A percentile compares a stretch with the other conserved stretches of the same genome.
Evolutionary conservation across 371 early-diverging fungal species (phyloP).

Genomic region (Apophysomyces ossiformis): DNA sequence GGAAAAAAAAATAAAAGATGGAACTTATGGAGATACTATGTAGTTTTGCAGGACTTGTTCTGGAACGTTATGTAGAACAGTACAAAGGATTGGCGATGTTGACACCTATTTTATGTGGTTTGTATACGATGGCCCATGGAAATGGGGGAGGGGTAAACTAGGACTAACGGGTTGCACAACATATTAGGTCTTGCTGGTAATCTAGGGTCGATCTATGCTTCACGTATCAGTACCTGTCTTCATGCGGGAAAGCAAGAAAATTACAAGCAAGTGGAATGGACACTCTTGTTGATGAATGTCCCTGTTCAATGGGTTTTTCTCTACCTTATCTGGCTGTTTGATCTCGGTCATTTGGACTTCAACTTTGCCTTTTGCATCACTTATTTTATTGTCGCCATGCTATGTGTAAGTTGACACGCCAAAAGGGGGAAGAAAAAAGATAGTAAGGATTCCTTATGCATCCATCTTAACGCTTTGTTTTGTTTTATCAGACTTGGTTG

Average conservation of each 20-base stretch:
- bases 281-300: constrained; percentile 72
- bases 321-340: constrained; percentile 56
- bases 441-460: too few relatives aligned
- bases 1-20: too few relatives aligned
- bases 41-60: constrained; percentile 80
- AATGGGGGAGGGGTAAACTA: too few relatives aligned
- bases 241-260: constrained; percentile 66
- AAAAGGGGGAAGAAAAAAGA: too few relatives aligned
- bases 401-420: constrained; percentile 35
- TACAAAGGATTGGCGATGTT: constrained; percentile 80
- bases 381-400: constrained; percentile 47
- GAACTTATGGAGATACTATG: background rate
- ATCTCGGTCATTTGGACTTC: constrained; percentile 58
- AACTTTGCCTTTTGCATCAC: constrained; percentile 40
- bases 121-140: constrained; percentile 1
- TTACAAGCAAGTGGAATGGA: constrained; percentile 59
- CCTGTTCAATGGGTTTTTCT: constrained; percentile 79
- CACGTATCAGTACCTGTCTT: constrained; percentile 80
- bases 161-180: background rate
- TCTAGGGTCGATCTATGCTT: constrained; percentile 84
- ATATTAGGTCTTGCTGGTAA: constrained; percentile 68
- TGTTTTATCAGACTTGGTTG: constrained; percentile 37
- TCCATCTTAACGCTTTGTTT: background rate
- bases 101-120: constrained; percentile 76
- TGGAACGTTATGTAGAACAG: constrained; percentile 77